phyloP scores from a whole-genome alignment of 257 asterid genomes.

The Solanum tarapatanum region DNA sequence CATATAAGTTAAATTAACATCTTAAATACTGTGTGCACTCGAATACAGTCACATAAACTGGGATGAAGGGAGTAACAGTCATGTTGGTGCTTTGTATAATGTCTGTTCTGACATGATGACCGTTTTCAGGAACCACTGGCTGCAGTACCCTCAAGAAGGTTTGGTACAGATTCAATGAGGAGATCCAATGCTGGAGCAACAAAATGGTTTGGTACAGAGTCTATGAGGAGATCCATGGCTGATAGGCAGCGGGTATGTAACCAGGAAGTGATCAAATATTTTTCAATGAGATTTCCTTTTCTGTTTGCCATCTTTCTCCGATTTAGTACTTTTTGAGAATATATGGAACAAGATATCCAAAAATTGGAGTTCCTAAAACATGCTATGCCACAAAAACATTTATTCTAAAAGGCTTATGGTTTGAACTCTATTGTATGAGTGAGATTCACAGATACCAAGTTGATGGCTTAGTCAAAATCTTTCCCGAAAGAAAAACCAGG shows the following conservation, averaged over 20 bases:
- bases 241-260: slow-evolving; percentile 70
- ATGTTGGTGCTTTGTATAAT: slow-evolving; percentile 1
- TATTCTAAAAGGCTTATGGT: background rate
- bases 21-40: background rate
- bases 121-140: slow-evolving; percentile 42
- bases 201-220: slow-evolving; percentile 41
- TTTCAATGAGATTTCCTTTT: background rate
- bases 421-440: background rate
- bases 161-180: slow-evolving; percentile 48
- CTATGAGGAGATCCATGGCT: slow-evolving; percentile 51
- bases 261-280: background rate
- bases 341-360: background rate
- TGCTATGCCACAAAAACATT: background rate
- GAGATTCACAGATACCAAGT: background rate
- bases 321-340: background rate
- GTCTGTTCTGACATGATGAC: background rate
- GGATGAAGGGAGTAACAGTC: background rate
- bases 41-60: background rate
- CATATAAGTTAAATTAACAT: background rate
- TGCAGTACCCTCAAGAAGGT: slow-evolving; percentile 27
- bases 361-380: background rate
- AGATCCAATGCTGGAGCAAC: slow-evolving; percentile 37
- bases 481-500: background rate
- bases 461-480: background rate
- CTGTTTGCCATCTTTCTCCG: background rate